Evolutionary conservation across 2,329 filamentous ascomycete genomes (phyloP).

Genomic region (Cryphonectria japonica): DNA sequence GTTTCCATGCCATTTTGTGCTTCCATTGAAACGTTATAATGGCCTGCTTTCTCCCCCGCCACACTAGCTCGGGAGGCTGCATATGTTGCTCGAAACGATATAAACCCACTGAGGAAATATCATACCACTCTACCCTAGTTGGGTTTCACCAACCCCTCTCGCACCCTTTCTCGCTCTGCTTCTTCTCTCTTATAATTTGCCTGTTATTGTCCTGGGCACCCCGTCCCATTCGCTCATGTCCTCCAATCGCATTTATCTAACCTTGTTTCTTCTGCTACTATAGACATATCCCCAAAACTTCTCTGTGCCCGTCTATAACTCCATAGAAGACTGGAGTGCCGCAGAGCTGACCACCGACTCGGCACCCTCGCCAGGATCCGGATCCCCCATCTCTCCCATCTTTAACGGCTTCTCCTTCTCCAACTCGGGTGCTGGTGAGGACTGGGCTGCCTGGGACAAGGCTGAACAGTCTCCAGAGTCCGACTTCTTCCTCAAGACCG

Average conservation of each 20-base stretch:
- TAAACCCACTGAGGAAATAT: conserved; percentile 21
- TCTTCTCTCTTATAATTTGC: neutral
- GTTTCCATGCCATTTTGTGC: conserved; percentile 16
- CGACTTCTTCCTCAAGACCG: conserved; percentile 39
- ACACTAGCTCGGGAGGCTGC: neutral
- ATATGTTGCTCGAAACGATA: neutral
- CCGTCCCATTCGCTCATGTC: neutral
- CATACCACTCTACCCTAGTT: conserved; percentile 1
- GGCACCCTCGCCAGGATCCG: conserved; percentile 39
- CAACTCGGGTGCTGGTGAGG: conserved; percentile 35
- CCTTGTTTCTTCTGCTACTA: neutral
- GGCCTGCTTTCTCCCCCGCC: conserved; percentile 7
- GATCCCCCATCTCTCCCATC: conserved; percentile 38
- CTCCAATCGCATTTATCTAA: neutral
- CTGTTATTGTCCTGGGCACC: neutral
- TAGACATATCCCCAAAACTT: conserved; percentile 20
- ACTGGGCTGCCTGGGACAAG: conserved; percentile 39
- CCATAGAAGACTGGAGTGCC: conserved; percentile 37
- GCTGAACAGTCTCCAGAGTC: conserved; percentile 36
- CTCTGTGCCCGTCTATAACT: conserved; percentile 31
- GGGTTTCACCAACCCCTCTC: neutral
- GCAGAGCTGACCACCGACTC: conserved; percentile 43
- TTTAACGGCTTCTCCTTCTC: conserved; percentile 38
- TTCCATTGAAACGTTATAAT: conserved; percentile 3
- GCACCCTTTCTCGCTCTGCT: neutral